Evolutionary conservation across 345 rosid species (phyloP).

Genomic region (Capsella bursapastoris): DNA sequence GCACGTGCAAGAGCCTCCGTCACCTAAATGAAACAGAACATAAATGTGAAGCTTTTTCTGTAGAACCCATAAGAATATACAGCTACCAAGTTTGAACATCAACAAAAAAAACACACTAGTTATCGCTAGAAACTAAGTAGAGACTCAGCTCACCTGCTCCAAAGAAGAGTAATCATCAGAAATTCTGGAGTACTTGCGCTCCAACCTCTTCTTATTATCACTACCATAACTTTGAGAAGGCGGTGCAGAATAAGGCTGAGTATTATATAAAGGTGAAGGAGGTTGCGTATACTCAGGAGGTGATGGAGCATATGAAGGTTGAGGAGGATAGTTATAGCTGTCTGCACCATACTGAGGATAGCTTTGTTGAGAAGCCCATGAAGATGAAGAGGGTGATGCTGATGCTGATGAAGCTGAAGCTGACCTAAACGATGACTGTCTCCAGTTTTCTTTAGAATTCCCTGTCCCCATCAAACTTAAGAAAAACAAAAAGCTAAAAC

Average conservation of each 20-base stretch:
- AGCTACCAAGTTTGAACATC: background rate
- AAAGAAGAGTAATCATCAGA: constrained; percentile 79
- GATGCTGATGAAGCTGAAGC: constrained; percentile 34
- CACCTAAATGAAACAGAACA: constrained; percentile 56
- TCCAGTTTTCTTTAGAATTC: constrained; percentile 62
- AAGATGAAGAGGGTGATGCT: constrained; percentile 49
- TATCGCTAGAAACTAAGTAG: background rate
- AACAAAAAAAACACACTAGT: constrained; percentile 18
- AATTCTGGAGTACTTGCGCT: constrained; percentile 73
- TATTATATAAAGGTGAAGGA: constrained; percentile 44
- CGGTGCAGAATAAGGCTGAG: constrained; percentile 48
- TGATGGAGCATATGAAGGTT: constrained; percentile 43
- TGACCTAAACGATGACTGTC: constrained; percentile 48
- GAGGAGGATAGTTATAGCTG: constrained; percentile 48
- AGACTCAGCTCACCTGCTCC: constrained; percentile 61
- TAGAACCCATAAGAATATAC: background rate
- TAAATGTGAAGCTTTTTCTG: constrained; percentile 2
- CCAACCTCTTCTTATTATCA: constrained; percentile 58
- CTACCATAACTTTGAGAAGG: constrained; percentile 45
- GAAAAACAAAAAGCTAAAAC: background rate
- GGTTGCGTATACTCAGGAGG: constrained; percentile 30
- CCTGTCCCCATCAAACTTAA: constrained; percentile 64
- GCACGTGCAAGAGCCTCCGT: constrained; percentile 83
- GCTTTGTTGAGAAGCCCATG: constrained; percentile 53
- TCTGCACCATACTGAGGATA: constrained; percentile 57